phyloP scores from a whole-genome alignment of 805 yeast species.

The Schwanniomyces vanrijiae region DNA sequence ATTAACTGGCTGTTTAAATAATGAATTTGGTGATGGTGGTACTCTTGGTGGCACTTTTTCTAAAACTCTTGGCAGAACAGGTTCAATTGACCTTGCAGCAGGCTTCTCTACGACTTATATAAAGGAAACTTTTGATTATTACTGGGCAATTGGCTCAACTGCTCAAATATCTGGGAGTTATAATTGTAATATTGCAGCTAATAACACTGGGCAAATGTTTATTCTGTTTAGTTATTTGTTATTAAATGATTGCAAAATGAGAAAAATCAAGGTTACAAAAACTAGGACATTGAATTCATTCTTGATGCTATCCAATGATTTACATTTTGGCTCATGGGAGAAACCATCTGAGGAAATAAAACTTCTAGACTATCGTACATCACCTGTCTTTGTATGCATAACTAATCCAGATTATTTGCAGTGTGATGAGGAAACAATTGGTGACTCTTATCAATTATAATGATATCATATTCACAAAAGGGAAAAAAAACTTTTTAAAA shows the following conservation, averaged over 20 bases:
- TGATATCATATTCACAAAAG: too few relatives aligned
- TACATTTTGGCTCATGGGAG: constrained; percentile 10
- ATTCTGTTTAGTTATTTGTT: constrained; percentile 15
- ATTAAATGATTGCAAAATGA: constrained; percentile 9
- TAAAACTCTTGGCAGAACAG: constrained; percentile 11
- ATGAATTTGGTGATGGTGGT: constrained; percentile 19
- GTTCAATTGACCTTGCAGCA: constrained; percentile 11
- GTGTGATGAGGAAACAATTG: constrained; percentile 3
- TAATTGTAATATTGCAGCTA: constrained; percentile 15
- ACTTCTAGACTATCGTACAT: constrained; percentile 2
- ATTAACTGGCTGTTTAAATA: constrained; percentile 18
- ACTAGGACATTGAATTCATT: constrained; percentile 6
- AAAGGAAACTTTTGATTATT: constrained; percentile 3
- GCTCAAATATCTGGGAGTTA: constrained; percentile 11
- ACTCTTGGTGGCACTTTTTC: constrained; percentile 14
- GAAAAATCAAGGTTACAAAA: constrained; percentile 11
- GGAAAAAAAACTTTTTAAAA: not conserved
- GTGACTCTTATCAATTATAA: not conserved
- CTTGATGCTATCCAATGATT: not conserved
- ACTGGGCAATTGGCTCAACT: constrained; percentile 5
- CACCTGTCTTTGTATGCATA: constrained; percentile 18
- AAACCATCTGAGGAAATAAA: not conserved
- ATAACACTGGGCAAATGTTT: constrained; percentile 20
- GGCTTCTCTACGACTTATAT: constrained; percentile 2
- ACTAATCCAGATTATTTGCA: constrained; percentile 12